A percentile compares a stretch with the other conserved stretches of the same genome.
phyloP scores from a whole-genome alignment of 2,329 filamentous ascomycete species.

The Colletotrichum tabaci region DNA sequence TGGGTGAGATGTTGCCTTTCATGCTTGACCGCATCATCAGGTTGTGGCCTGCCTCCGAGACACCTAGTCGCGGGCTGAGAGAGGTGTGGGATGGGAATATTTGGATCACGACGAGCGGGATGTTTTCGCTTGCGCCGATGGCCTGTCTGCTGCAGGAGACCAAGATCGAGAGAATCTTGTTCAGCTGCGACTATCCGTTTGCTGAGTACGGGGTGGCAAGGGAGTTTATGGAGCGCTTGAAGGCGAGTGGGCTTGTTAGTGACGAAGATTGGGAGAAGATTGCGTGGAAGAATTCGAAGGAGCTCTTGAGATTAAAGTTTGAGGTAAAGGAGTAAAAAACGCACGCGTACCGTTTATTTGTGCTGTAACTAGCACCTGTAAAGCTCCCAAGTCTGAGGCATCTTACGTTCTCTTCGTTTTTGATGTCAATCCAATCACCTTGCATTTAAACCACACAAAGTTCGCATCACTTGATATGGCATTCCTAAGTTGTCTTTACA shows the following conservation, averaged over 20 bases:
- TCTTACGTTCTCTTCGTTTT: too few species aligned
- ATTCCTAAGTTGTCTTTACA: too few species aligned
- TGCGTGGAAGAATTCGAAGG: conserved; percentile 65
- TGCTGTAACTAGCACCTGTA: too few species aligned
- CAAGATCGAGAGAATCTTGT: conserved; percentile 65
- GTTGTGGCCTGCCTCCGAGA: conserved; percentile 44
- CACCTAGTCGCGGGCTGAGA: conserved; percentile 55
- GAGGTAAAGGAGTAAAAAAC: not conserved
- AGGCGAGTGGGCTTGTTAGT: conserved; percentile 63
- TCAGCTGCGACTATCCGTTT: conserved; percentile 72
- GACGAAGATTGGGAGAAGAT: conserved; percentile 65
- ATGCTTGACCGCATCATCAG: conserved; percentile 63
- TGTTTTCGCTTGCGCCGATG: conserved; percentile 65
- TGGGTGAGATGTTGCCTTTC: conserved; percentile 66
- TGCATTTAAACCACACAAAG: too few species aligned
- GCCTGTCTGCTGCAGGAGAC: conserved; percentile 61
- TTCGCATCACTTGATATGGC: too few species aligned
- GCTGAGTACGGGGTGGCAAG: conserved; percentile 62
- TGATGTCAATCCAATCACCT: too few species aligned
- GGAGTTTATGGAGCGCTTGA: conserved; percentile 64
- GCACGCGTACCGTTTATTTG: too few species aligned
- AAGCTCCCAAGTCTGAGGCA: too few species aligned
- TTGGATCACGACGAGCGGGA: conserved; percentile 71
- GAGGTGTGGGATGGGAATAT: conserved; percentile 70
- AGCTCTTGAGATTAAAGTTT: conserved; percentile 55